These are phyloP conservation scores for Neurospora sp. DNA, from an alignment of 495 filamentous ascomycete genomes.

Conservation along the genomic window DNA sequence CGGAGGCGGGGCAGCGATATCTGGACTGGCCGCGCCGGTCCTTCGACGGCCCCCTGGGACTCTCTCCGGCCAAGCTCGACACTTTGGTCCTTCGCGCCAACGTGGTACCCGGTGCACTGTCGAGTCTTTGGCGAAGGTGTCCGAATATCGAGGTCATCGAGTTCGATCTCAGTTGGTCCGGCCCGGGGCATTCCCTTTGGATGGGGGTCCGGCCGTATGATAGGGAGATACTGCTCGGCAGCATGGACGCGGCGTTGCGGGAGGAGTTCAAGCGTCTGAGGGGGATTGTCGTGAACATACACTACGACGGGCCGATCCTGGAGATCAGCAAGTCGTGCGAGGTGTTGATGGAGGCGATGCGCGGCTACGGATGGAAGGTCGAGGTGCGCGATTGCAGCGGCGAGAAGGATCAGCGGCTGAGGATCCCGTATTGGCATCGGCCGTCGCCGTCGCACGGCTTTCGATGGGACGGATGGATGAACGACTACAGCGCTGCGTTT, in stretches of 20 bases:
- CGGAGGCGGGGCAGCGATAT: background rate
- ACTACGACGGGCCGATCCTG: background rate
- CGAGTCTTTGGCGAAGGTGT: background rate
- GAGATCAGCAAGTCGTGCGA: background rate
- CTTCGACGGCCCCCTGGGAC: background rate
- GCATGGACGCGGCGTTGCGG: background rate
- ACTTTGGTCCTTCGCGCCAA: background rate
- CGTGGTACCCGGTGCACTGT: background rate
- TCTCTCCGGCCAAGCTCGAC: background rate
- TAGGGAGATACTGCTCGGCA: background rate
- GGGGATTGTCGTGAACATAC: background rate
- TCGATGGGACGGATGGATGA: background rate
- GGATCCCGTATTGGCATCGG: background rate
- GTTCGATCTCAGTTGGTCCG: conserved; percentile 1
- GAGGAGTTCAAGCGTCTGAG: background rate
- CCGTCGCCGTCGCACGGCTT: background rate
- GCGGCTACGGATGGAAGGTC: background rate
- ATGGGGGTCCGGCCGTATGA: background rate
- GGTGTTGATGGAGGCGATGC: background rate
- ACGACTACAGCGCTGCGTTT: background rate
- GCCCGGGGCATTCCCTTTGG: background rate
- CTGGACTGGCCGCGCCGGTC: background rate
- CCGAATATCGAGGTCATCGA: conserved; percentile 1
- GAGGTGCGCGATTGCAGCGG: background rate
- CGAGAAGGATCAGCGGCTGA: background rate